phyloP scores from a whole-genome alignment of 2,329 filamentous ascomycete genomes.

The Fusarium clavum region DNA sequence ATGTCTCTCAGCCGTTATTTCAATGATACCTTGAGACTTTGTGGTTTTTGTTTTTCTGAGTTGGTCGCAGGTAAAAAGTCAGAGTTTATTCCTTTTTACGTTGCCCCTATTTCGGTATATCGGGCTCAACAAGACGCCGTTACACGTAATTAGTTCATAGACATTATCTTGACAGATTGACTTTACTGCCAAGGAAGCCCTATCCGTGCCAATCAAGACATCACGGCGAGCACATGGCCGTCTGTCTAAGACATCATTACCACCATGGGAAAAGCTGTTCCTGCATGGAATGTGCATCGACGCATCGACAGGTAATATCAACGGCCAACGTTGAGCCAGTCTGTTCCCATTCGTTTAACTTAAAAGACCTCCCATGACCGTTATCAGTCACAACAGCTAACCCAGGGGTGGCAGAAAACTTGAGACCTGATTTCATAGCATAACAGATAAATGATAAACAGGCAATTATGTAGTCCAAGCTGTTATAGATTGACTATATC shows the following conservation, averaged over 20 bases:
- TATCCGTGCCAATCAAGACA: slow-evolving; percentile 24
- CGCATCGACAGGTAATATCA: not conserved
- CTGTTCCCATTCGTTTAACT: slow-evolving; percentile 30
- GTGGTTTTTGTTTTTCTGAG: slow-evolving; percentile 14
- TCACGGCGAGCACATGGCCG: slow-evolving; percentile 10
- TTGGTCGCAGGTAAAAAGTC: not conserved
- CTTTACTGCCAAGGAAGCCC: slow-evolving; percentile 2
- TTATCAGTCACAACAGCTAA: slow-evolving; percentile 3
- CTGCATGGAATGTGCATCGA: slow-evolving; percentile 21
- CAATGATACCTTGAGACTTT: slow-evolving; percentile 25
- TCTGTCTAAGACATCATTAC: slow-evolving; percentile 27
- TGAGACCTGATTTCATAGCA: not conserved
- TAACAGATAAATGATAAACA: not conserved
- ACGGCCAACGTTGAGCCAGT: slow-evolving; percentile 16
- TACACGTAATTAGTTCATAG: not conserved
- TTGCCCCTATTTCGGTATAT: not conserved
- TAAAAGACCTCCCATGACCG: slow-evolving; percentile 4
- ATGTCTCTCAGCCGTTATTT: slow-evolving; percentile 19
- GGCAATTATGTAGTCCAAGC: too few relatives aligned
- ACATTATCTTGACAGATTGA: not conserved
- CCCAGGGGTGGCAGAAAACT: not conserved
- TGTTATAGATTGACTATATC: not conserved
- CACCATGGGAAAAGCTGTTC: slow-evolving; percentile 24
- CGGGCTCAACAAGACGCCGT: not conserved
- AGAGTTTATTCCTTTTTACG: not conserved